Evolutionary conservation across 2,329 filamentous ascomycete species (phyloP).

Genomic region (Aspergillus japonicus): DNA sequence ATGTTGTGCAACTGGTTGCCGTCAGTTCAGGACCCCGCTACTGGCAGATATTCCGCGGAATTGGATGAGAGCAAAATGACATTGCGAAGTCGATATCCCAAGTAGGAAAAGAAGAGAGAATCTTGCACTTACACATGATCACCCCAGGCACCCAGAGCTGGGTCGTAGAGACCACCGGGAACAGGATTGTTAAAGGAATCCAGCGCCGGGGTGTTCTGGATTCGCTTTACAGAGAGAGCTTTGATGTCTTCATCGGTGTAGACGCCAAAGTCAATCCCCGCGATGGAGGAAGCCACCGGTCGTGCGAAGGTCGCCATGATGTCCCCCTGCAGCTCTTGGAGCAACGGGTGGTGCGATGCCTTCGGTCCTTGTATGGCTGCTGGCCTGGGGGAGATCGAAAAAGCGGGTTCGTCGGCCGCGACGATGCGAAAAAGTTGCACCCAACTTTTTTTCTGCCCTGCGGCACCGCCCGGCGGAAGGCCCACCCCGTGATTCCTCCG

Average conservation of each 20-base stretch:
- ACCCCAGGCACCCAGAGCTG: conserved; percentile 84
- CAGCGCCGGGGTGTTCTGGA: conserved; percentile 92
- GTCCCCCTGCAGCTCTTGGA: conserved; percentile 32
- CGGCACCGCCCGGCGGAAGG: conserved; percentile 30
- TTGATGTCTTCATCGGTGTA: conserved; percentile 80
- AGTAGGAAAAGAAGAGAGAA: conserved; percentile 7
- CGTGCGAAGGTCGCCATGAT: conserved; percentile 57
- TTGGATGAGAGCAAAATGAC: neutral
- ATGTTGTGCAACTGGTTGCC: conserved; percentile 76
- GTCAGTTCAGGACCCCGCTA: conserved; percentile 19
- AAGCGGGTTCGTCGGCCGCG: conserved; percentile 30
- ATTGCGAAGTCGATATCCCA: neutral
- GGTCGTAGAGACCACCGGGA: conserved; percentile 87
- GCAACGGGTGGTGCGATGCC: conserved; percentile 30
- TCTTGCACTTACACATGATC: conserved; percentile 68
- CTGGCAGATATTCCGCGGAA: neutral
- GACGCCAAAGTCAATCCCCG: conserved; percentile 85
- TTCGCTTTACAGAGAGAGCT: conserved; percentile 86
- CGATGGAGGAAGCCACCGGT: conserved; percentile 78
- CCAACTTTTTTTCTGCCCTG: conserved; percentile 42
- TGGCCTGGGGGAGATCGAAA: conserved; percentile 20
- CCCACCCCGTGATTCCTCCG: conserved; percentile 13
- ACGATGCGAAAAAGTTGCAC: conserved; percentile 35
- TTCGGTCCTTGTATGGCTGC: conserved; percentile 16
- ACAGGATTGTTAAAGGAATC: conserved; percentile 87